Base-by-base conservation (phyloP, 2,329 filamentous ascomycete species). In the Trematosphaeria pertusa region DNA sequence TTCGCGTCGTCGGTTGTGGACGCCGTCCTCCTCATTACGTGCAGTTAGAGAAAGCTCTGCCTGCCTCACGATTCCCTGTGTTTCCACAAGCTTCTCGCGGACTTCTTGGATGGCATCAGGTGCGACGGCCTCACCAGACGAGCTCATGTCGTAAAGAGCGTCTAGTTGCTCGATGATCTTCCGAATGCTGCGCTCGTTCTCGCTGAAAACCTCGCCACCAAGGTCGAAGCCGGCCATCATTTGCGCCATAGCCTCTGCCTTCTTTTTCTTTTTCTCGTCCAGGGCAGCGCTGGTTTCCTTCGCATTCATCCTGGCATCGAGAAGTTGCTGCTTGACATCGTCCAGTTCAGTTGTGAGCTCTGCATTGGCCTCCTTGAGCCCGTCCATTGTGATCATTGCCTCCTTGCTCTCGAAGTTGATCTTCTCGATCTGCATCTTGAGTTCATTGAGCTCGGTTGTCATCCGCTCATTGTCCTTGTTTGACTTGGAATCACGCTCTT, bases 201-300 rank as follows among this genome's bases (percentile, higher is more conserved):
- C 89, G 59, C 91, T 96, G 71, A 97, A 96, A 22, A 95, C 87
- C 47, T 97, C 92, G 37, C 88, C 87, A 34, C 91, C 93, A 24
- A 99, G 83, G 65, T 99, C 93, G 64, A 99, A 97, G 3, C 93
- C 91, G 48, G 94, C 94, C 93, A 99, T 97, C 94, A 99, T 99
- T 81, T 97, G 89, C 33, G 94, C 94, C 94, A 99, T 99, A 75
- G 95, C 94, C 77, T 99, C 94, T 1, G 92, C 91, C 81, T 99
- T 99, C 78, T 91, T 92, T 80, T 91, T 93, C 75, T 97, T 95
- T 81, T 99, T 99, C 75, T 97, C 94, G 61, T 97, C 93, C 15
- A 95, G 78, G 12, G 91, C 87, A 7, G 91, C 91, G 34, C 85
- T 91, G 1, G 89, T 93, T 75, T 97, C 94, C 77, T 94, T 96